Base-by-base conservation (phyloP, 495 filamentous ascomycete species). In the Aeminium ludgeri region DNA sequence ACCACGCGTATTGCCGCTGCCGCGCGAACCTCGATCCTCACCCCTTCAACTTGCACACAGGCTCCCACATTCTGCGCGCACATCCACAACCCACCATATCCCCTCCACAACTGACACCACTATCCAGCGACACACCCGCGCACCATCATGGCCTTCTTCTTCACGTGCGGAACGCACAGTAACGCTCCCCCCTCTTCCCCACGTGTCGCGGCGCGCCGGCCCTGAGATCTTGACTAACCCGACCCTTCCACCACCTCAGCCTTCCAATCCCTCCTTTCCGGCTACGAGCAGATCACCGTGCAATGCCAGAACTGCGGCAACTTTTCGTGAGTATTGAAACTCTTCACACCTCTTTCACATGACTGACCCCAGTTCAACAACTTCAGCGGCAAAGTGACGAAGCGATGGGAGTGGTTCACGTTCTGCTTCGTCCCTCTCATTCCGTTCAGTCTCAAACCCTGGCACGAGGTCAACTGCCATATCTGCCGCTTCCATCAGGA, bases 281-380 rank as follows among this genome's bases (percentile, higher is more conserved):
- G 59, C 52, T 55, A 56, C 45, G 60, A 61, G 43, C 47, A 61
- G 36, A 47, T 63, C 30, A 59, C 55, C 3, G 57, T 54, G 8
- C 60, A 61, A 58, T 64, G 61, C 45, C 59, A 62, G 44, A 62
- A 62, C 46, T 64, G 61, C 44, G 61, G 61, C 10, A 64, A 64
- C 51, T n/a, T n/a, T n/a, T n/a, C n/a, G n/a, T n/a, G n/a, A n/a
- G n/a, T n/a, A n/a, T n/a, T n/a, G n/a, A n/a, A n/a, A n/a, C n/a
- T n/a, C n/a, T n/a, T n/a, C n/a, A n/a, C n/a, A n/a, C n/a, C n/a
- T n/a, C n/a, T n/a, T n/a, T n/a, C n/a, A n/a, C n/a, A n/a, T n/a
- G n/a, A n/a, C n/a, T n/a, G n/a, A n/a, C n/a, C n/a, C n/a, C n/a
- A n/a, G n/a, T n/a, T n/a, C n/a, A n/a, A n/a, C n/a, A n/a, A n/a